Evolutionary conservation across 148 eudicot genomes (phyloP).

Genomic region (Linanthus parryae): DNA sequence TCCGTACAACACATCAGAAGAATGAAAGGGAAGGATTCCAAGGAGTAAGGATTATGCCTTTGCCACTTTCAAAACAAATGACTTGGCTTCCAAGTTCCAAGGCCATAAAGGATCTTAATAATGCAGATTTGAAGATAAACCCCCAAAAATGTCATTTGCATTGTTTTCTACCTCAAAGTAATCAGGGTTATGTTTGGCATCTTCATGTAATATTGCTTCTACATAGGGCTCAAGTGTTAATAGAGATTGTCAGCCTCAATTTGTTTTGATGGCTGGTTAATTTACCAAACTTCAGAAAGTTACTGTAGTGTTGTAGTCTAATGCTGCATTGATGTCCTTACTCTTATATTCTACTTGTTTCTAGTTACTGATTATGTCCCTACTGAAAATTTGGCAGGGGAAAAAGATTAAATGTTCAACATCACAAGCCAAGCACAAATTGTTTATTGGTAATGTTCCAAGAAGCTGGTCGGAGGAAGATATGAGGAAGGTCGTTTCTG

Average conservation of each 20-base stretch:
- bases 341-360: too few relatives aligned
- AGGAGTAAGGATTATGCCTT: constrained; percentile 91
- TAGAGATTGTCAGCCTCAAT: too few relatives aligned
- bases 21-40: constrained; percentile 75
- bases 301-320: too few relatives aligned
- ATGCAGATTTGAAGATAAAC: constrained; percentile 63
- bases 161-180: not conserved
- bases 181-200: too few relatives aligned
- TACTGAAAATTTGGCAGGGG: constrained; percentile 40
- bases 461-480: constrained; percentile 71
- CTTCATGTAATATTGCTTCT: too few relatives aligned
- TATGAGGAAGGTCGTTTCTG: constrained; percentile 53
- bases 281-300: too few relatives aligned
- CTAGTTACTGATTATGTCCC: too few relatives aligned
- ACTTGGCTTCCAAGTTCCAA: constrained; percentile 78
- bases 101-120: constrained; percentile 84
- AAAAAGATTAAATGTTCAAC: constrained; percentile 76
- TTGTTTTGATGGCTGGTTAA: not conserved
- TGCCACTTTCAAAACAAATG: constrained; percentile 76
- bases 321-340: too few relatives aligned
- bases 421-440: constrained; percentile 86
- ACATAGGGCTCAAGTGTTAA: too few relatives aligned
- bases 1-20: constrained; percentile 61
- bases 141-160: not conserved
- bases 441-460: constrained; percentile 89